Conservation (phyloP, 2,329 filamentous ascomycete species). For the Aspergillus sp. region DNA sequence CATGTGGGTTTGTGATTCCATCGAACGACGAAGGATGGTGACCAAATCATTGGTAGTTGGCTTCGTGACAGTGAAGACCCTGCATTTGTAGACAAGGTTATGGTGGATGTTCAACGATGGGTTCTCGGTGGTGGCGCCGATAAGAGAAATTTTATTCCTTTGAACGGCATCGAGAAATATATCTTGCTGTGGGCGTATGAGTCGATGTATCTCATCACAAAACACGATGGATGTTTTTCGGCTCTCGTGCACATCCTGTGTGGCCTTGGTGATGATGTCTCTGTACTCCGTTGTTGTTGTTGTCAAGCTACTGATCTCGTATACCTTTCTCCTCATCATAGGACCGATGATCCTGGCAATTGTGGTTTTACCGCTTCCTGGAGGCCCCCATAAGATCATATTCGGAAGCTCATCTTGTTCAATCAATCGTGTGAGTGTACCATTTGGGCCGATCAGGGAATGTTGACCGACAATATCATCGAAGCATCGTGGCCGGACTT, state of each 20-base stretch:
- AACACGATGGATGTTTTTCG: conserved; percentile 87
- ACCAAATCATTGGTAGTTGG: conserved; percentile 71
- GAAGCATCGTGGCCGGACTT: conserved; percentile 81
- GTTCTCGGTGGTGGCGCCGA: conserved; percentile 96
- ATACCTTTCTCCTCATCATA: conserved; percentile 78
- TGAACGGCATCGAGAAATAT: conserved; percentile 92
- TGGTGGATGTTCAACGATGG: conserved; percentile 90
- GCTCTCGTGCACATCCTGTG: conserved; percentile 73
- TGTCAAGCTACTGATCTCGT: conserved; percentile 93
- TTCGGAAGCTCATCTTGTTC: conserved; percentile 83
- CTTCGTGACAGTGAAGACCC: conserved; percentile 82
- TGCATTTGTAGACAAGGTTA: conserved; percentile 82
- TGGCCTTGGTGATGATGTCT: conserved; percentile 83
- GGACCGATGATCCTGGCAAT: conserved; percentile 89
- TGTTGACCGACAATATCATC: conserved; percentile 91
- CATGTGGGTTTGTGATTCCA: conserved; percentile 40
- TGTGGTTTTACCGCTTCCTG: conserved; percentile 58
- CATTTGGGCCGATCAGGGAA: conserved; percentile 72
- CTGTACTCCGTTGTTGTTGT: conserved; percentile 88
- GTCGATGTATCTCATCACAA: conserved; percentile 94
- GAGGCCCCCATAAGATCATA: conserved; percentile 79
- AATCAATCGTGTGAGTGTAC: conserved; percentile 84
- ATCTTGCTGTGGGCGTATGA: conserved; percentile 90
- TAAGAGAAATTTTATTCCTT: conserved; percentile 82
- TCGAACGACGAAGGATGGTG: conserved; percentile 71